Evolutionary conservation across 1,284 basidiomycete genomes (phyloP).

Genomic region (Stygiomarasmius scandens): DNA sequence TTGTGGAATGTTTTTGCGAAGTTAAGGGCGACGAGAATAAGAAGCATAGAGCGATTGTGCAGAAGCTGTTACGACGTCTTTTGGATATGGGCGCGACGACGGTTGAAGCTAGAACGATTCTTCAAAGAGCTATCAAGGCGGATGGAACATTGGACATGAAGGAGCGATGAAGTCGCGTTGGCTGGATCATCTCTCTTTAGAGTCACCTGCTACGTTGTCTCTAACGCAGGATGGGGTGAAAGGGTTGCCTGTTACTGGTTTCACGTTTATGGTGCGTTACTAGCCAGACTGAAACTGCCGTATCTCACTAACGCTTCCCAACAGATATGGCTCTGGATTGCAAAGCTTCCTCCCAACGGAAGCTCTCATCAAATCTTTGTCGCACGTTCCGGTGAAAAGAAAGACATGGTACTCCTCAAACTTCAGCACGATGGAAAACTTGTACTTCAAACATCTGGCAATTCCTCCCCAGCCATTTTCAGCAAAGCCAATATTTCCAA

Average conservation of each 20-base stretch:
- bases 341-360: slow-evolving; percentile 48
- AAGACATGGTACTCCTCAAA: slow-evolving; percentile 42
- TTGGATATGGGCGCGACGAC: slow-evolving; percentile 73
- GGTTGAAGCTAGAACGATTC: slow-evolving; percentile 58
- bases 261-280: slow-evolving; percentile 66
- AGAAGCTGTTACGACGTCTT: slow-evolving; percentile 62
- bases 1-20: slow-evolving; percentile 49
- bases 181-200: slow-evolving; percentile 74
- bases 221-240: slow-evolving; percentile 45
- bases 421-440: slow-evolving; percentile 60
- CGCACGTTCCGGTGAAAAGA: slow-evolving; percentile 36
- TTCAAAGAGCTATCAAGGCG: slow-evolving; percentile 56
- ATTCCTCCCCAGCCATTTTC: slow-evolving; percentile 42
- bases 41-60: slow-evolving; percentile 56
- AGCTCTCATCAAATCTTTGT: slow-evolving; percentile 48
- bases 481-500: slow-evolving; percentile 48
- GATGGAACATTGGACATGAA: slow-evolving; percentile 57
- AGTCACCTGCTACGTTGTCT: slow-evolving; percentile 51
- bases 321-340: slow-evolving; percentile 73
- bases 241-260: slow-evolving; percentile 59
- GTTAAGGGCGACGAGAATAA: slow-evolving; percentile 32
- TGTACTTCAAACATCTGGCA: slow-evolving; percentile 48
- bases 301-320: slow-evolving; percentile 2
- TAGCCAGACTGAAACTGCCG: neutral
- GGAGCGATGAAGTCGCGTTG: slow-evolving; percentile 70